Percentiles rank a stretch among this genome's conserved stretches.
Evolutionary conservation across 768 basidiomycete species (phyloP).

Genomic region (Strobilomyces dryophilus): DNA sequence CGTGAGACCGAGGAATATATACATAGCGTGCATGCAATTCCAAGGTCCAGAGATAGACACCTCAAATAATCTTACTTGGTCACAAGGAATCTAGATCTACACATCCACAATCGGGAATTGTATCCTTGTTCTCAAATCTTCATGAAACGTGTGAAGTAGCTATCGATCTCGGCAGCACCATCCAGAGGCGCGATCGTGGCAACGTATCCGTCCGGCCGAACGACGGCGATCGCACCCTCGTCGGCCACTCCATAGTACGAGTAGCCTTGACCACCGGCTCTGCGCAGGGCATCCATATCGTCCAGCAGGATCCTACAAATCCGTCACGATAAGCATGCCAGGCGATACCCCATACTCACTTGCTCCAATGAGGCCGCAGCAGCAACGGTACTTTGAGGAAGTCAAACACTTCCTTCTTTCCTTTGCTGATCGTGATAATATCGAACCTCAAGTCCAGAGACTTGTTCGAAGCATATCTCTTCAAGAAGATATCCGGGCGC

Average conservation of each 20-base stretch:
- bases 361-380: constrained; percentile 40
- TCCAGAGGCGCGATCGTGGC: constrained; percentile 51
- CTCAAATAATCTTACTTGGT: no score
- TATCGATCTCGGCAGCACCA: constrained; percentile 31
- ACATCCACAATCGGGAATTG: no score
- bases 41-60: no score
- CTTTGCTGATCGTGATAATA: constrained; percentile 25
- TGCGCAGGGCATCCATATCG: constrained; percentile 42
- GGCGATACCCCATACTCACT: constrained; percentile 26
- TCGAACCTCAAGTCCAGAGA: constrained; percentile 30
- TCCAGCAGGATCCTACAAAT: constrained; percentile 55
- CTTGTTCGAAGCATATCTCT: constrained; percentile 16
- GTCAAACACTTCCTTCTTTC: constrained; percentile 32
- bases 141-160: constrained; percentile 49
- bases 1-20: no score
- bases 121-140: constrained; percentile 1
- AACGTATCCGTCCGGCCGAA: constrained; percentile 50
- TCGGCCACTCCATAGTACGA: constrained; percentile 42
- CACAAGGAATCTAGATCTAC: no score
- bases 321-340: neutral
- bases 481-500: constrained; percentile 24
- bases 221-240: constrained; percentile 27
- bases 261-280: constrained; percentile 53
- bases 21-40: no score
- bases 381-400: constrained; percentile 30